Percentiles rank a stretch among this genome's conserved stretches.
phyloP scores from a whole-genome alignment of 495 filamentous ascomycete species.

The Filosporella fistucella region DNA sequence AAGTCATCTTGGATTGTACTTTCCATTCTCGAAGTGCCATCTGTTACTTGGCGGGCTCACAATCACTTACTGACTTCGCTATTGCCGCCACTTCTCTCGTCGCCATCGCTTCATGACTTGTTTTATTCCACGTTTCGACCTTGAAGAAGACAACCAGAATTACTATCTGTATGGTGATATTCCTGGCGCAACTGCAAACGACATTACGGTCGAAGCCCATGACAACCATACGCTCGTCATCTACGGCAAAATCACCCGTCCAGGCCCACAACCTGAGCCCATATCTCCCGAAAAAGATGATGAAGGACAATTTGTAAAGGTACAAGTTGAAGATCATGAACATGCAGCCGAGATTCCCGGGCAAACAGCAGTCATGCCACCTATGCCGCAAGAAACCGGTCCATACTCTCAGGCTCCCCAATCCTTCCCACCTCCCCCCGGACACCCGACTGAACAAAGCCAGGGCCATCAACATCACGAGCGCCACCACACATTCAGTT shows the following conservation, averaged over 20 bases:
- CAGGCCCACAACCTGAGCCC: not conserved
- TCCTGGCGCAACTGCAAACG: constrained; percentile 11
- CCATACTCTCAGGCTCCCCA: no score
- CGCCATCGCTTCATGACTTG: constrained; percentile 16
- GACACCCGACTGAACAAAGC: not conserved
- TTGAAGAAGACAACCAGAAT: constrained; percentile 16
- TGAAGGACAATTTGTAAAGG: constrained; percentile 6
- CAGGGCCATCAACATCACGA: not conserved
- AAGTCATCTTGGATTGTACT: no score
- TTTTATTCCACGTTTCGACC: constrained; percentile 21
- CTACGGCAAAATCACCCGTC: constrained; percentile 6
- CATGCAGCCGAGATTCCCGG: not conserved
- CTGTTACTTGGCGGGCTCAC: no score
- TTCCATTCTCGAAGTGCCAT: no score
- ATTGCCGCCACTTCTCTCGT: constrained; percentile 16
- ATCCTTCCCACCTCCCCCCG: constrained; percentile 4
- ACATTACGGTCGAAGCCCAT: constrained; percentile 17
- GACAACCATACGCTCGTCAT: constrained; percentile 16
- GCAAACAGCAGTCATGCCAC: not conserved
- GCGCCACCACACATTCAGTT: not conserved
- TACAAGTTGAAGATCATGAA: constrained; percentile 6
- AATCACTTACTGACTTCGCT: no score
- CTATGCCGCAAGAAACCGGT: not conserved
- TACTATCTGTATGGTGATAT: constrained; percentile 20
- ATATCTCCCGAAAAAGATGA: not conserved